A percentile compares a stretch with the other conserved stretches of the same genome.
Evolutionary conservation across 352 stramenopile genomes (phyloP).

Genomic region (Elongisporangium anandrum): DNA sequence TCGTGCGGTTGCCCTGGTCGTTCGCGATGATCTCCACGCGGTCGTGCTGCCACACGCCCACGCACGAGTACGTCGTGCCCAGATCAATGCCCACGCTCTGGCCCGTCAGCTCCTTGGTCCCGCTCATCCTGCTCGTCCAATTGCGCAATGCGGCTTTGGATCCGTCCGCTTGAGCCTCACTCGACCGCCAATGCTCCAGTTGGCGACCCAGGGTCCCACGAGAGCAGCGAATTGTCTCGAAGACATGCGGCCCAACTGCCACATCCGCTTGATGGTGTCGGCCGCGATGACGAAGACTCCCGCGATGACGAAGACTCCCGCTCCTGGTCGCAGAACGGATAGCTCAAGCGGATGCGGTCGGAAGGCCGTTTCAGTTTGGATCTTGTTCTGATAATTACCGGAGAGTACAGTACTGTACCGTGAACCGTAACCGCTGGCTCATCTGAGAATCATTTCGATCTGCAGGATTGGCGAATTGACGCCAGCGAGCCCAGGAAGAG

Average conservation of each 20-base stretch:
- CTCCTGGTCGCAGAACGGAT: too few species aligned
- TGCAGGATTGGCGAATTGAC: background rate
- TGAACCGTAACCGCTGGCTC: background rate
- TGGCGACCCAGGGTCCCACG: background rate
- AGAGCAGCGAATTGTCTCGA: background rate
- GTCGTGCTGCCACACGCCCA: conserved; percentile 97
- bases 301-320: too few species aligned
- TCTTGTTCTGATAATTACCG: background rate
- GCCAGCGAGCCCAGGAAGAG: background rate
- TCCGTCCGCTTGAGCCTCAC: too few species aligned
- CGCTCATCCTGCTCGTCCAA: background rate
- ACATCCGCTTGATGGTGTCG: background rate
- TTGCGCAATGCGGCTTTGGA: background rate
- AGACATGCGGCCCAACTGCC: background rate
- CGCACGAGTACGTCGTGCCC: conserved; percentile 96
- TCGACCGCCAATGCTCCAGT: too few species aligned
- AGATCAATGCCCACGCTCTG: conserved; percentile 96
- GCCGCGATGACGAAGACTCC: too few species aligned
- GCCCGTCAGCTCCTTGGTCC: conserved; percentile 43
- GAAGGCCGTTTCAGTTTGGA: too few species aligned
- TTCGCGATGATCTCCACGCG: conserved; percentile 96
- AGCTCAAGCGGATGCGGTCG: too few species aligned
- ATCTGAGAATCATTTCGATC: background rate
- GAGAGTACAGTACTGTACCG: background rate
- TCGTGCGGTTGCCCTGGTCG: conserved; percentile 94